Conservation (phyloP, 768 basidiomycete species). For the Leccinum boreale region DNA sequence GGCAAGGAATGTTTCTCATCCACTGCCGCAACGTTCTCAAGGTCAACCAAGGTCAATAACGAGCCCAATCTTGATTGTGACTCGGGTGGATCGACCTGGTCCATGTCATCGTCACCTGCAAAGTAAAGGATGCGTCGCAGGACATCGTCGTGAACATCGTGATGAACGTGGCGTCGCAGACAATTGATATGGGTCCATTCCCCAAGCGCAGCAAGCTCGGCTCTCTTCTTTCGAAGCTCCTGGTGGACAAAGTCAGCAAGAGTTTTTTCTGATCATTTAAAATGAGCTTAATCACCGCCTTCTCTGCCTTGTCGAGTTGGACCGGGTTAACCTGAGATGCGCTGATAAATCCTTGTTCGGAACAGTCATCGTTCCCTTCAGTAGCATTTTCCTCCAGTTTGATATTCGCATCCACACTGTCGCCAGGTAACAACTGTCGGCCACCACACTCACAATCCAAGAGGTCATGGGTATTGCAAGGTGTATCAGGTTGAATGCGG, state of each 20-base stretch:
- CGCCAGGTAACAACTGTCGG: constrained; percentile 1
- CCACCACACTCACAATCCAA: constrained; percentile 72
- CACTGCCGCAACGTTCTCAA: constrained; percentile 42
- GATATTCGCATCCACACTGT: constrained; percentile 1
- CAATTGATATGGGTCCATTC: constrained; percentile 89
- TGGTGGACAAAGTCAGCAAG: constrained; percentile 23
- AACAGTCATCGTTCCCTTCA: constrained; percentile 28
- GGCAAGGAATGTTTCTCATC: constrained; percentile 32
- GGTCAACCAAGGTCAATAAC: constrained; percentile 44
- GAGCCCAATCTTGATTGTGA: constrained; percentile 29
- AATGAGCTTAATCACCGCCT: constrained; percentile 41
- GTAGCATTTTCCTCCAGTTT: constrained; percentile 27
- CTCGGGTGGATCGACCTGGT: constrained; percentile 6
- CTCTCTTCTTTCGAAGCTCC: constrained; percentile 68
- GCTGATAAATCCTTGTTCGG: constrained; percentile 51
- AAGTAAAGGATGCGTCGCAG: constrained; percentile 47
- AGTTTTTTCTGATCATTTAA: background rate
- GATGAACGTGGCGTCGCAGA: constrained; percentile 40
- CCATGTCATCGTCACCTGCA: constrained; percentile 12
- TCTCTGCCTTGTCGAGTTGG: constrained; percentile 45
- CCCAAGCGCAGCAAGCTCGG: constrained; percentile 64
- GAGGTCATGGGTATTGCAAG: constrained; percentile 91
- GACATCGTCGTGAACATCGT: constrained; percentile 62
- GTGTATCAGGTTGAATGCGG: constrained; percentile 72
- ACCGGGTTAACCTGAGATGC: constrained; percentile 60